A percentile compares a stretch with the other conserved stretches of the same genome.
Evolutionary conservation across 345 rosid species (phyloP).

Genomic region (Boechera stricta): DNA sequence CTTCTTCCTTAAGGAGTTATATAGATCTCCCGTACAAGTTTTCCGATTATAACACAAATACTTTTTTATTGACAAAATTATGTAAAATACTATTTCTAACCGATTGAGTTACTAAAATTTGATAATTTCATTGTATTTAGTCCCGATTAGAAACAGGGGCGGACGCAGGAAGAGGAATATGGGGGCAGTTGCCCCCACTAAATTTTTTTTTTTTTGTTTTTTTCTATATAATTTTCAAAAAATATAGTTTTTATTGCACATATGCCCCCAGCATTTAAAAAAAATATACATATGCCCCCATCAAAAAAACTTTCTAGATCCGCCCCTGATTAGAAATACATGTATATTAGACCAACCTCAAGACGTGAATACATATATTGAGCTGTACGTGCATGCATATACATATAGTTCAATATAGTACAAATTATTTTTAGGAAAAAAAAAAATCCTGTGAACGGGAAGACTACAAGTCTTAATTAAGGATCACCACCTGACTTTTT

Average conservation of each 20-base stretch:
- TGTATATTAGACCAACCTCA: not conserved
- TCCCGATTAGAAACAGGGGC: too few species aligned
- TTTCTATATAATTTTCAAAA: too few species aligned
- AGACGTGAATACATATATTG: constrained; percentile 11
- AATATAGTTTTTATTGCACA: too few species aligned
- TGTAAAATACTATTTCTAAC: not conserved
- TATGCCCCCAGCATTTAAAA: too few species aligned
- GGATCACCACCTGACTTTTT: constrained; percentile 41
- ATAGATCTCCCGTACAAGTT: not conserved
- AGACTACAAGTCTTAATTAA: constrained; percentile 29
- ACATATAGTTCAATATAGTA: not conserved
- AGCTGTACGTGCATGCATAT: constrained; percentile 15
- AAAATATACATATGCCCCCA: too few species aligned
- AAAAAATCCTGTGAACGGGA: not conserved
- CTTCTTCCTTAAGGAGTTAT: not conserved
- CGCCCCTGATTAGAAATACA: too few species aligned
- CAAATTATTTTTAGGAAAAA: constrained; percentile 21
- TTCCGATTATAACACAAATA: not conserved
- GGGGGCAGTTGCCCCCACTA: too few species aligned
- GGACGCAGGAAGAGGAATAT: too few species aligned
- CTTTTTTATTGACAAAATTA: too few species aligned
- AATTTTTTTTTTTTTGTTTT: too few species aligned
- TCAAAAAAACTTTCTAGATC: too few species aligned
- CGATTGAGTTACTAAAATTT: not conserved
- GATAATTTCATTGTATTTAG: not conserved